phyloP scores from a whole-genome alignment of 2,329 filamentous ascomycete species.

The Byssothecium circinans region DNA sequence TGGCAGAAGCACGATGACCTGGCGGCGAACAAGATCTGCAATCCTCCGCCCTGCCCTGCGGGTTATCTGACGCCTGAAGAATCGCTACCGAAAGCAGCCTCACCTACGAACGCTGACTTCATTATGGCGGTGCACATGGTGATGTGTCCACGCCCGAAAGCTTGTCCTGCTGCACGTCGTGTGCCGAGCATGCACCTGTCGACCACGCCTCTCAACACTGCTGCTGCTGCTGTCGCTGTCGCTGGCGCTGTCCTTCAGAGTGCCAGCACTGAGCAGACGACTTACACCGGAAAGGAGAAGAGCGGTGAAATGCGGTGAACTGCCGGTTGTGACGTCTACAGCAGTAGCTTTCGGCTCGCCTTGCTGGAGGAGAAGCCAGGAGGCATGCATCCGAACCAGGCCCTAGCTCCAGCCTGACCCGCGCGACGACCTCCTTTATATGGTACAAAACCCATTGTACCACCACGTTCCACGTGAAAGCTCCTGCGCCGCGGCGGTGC shows the following conservation, averaged over 20 bases:
- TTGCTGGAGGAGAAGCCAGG: constrained; percentile 1
- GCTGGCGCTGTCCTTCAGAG: constrained; percentile 1
- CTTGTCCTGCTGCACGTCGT: constrained; percentile 19
- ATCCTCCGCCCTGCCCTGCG: constrained; percentile 39
- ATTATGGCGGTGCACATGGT: constrained; percentile 40
- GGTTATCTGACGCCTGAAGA: constrained; percentile 40
- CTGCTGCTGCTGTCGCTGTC: constrained; percentile 14
- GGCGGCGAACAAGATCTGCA: constrained; percentile 47
- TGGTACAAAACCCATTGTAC: constrained; percentile 15
- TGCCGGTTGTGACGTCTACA: constrained; percentile 36
- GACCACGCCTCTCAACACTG: constrained; percentile 10
- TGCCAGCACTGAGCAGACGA: not conserved
- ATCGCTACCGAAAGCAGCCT: constrained; percentile 40
- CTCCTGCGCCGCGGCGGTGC: constrained; percentile 27
- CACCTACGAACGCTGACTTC: constrained; percentile 43
- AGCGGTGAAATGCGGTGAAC: constrained; percentile 41
- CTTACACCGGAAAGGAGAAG: constrained; percentile 15
- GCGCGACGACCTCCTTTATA: constrained; percentile 18
- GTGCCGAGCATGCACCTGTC: no score
- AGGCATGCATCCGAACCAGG: constrained; percentile 26
- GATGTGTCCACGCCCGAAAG: constrained; percentile 39
- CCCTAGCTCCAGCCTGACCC: constrained; percentile 37
- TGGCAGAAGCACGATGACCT: constrained; percentile 43
- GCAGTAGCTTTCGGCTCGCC: constrained; percentile 17
- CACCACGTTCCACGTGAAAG: constrained; percentile 33